Conservation (phyloP, 805 yeast species). For the Candida easanensis region DNA sequence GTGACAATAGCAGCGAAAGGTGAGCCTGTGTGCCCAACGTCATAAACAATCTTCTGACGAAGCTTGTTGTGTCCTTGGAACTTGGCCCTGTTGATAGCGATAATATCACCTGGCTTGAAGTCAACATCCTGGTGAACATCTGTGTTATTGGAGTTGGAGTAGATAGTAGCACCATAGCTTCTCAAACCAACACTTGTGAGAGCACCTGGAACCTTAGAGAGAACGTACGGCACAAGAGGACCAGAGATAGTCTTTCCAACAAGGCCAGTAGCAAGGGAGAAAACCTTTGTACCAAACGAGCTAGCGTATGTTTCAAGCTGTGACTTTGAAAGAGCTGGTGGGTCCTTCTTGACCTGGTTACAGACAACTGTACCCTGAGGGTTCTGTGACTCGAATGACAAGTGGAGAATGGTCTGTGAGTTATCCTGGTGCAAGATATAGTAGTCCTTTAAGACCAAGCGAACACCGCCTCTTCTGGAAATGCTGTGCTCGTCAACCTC, state of each 20-base stretch:
- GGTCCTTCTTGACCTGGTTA: slow-evolving; percentile 34
- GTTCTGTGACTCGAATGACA: slow-evolving; percentile 51
- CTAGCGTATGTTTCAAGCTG: slow-evolving; percentile 47
- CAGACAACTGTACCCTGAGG: slow-evolving; percentile 47
- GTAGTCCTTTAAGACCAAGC: slow-evolving; percentile 52
- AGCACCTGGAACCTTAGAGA: slow-evolving; percentile 38
- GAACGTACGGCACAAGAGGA: slow-evolving; percentile 35
- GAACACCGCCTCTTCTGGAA: slow-evolving; percentile 54
- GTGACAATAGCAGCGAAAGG: slow-evolving; percentile 60
- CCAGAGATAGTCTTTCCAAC: slow-evolving; percentile 26
- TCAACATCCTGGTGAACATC: slow-evolving; percentile 54
- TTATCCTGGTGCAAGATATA: slow-evolving; percentile 73
- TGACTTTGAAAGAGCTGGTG: slow-evolving; percentile 46
- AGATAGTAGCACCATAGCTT: slow-evolving; percentile 72
- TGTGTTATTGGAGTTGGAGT: slow-evolving; percentile 48
- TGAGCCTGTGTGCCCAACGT: slow-evolving; percentile 54
- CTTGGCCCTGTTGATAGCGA: slow-evolving; percentile 71
- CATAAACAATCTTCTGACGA: slow-evolving; percentile 53
- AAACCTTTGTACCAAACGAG: slow-evolving; percentile 50
- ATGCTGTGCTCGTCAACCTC: slow-evolving; percentile 64
- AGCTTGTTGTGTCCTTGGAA: slow-evolving; percentile 64
- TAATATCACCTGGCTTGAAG: slow-evolving; percentile 79
- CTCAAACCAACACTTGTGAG: slow-evolving; percentile 61
- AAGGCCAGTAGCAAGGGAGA: slow-evolving; percentile 40
- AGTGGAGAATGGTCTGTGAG: slow-evolving; percentile 59